phyloP scores from a whole-genome alignment of 208 protist genomes.

The Leishmania braziliensis region DNA sequence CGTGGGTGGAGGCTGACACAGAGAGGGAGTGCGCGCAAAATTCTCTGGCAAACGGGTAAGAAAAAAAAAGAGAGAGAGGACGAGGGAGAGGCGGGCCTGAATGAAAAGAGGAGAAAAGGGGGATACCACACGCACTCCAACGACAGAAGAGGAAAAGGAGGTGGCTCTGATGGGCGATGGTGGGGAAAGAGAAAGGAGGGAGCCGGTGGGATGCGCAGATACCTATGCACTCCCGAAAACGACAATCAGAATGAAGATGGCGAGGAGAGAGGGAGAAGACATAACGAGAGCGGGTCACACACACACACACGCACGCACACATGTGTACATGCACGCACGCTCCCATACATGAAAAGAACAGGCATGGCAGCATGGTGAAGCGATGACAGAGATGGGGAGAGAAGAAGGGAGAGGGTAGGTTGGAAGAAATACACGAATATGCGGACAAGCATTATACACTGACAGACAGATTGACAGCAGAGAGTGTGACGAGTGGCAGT shows the following conservation, averaged over 20 bases:
- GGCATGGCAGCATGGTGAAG: not conserved
- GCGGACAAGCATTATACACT: not conserved
- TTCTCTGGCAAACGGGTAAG: not conserved
- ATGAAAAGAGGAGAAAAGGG: not conserved
- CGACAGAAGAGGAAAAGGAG: not conserved
- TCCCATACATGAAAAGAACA: not conserved
- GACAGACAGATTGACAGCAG: not conserved
- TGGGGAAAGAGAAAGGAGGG: not conserved
- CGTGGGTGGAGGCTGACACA: not conserved
- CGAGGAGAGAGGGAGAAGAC: not conserved
- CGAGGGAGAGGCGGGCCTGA: not conserved
- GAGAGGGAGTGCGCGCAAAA: not conserved
- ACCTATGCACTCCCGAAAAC: not conserved
- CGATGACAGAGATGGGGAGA: not conserved
- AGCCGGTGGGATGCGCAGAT: not conserved
- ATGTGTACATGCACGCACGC: not conserved
- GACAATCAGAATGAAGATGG: not conserved
- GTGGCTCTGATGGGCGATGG: not conserved
- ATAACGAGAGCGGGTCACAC: not conserved
- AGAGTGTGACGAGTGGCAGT: not conserved
- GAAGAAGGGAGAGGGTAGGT: not conserved
- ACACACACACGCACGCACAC: not conserved
- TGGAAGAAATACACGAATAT: conserved; percentile 3
- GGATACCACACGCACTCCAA: not conserved
- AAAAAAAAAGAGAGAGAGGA: not conserved